Evolutionary conservation across 305 asterid genomes (phyloP).

Genomic region (Solanum hybrid): DNA sequence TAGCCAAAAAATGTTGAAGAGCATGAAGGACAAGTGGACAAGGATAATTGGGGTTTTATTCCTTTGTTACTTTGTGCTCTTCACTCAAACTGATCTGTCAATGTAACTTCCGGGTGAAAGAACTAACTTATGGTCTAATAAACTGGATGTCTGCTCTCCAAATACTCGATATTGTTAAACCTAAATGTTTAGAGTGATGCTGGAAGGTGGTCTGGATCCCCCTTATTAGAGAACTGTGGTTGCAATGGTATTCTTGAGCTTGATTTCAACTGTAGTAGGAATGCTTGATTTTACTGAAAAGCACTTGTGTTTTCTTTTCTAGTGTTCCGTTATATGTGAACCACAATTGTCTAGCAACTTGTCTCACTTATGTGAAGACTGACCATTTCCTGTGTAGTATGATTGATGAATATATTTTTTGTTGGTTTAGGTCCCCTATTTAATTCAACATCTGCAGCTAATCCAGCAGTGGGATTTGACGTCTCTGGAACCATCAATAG

Average conservation of each 20-base stretch:
- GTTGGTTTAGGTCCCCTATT: conserved; percentile 35
- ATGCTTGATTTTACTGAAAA: neutral
- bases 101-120: neutral
- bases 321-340: neutral
- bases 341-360: neutral
- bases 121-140: neutral
- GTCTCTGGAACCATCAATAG: conserved; percentile 34
- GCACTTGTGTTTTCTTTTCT: neutral
- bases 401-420: neutral
- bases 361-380: neutral
- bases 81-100: neutral
- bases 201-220: neutral
- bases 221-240: neutral
- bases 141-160: neutral
- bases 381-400: neutral
- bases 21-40: neutral
- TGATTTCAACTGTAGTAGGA: neutral
- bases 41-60: neutral
- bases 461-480: conserved; percentile 35
- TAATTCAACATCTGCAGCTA: conserved; percentile 25
- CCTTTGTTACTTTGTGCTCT: neutral
- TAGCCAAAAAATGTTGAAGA: neutral
- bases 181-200: neutral
- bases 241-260: neutral
- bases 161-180: neutral